phyloP scores from a whole-genome alignment of 352 stramenopile species.

The Bremia lactucae region DNA sequence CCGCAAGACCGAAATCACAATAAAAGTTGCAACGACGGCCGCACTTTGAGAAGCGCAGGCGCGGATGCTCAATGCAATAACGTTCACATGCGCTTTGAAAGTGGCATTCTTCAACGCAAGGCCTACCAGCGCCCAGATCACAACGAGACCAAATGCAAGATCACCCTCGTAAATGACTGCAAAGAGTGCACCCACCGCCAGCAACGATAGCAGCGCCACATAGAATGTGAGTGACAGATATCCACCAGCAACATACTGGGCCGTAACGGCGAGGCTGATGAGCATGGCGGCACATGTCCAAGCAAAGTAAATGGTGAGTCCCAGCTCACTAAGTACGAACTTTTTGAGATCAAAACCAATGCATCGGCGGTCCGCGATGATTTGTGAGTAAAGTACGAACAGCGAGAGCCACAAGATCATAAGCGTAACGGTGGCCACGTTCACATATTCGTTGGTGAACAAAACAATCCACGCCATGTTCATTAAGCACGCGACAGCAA shows the following conservation, averaged over 20 bases:
- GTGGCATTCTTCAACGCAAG: conserved; percentile 43
- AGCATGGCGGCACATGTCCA: conserved; percentile 62
- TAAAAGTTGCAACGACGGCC: conserved; percentile 45
- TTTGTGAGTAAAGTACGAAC: conserved; percentile 41
- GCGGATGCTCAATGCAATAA: conserved; percentile 51
- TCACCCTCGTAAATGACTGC: conserved; percentile 48
- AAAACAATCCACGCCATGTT: conserved; percentile 66
- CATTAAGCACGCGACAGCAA: conserved; percentile 48
- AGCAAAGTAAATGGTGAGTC: conserved; percentile 57
- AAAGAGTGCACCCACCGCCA: conserved; percentile 43
- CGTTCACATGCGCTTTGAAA: conserved; percentile 28
- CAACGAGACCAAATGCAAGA: conserved; percentile 47
- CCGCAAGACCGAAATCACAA: conserved; percentile 35
- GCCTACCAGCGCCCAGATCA: conserved; percentile 50
- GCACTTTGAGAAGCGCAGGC: conserved; percentile 48
- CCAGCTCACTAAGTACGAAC: conserved; percentile 50
- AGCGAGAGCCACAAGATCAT: conserved; percentile 54
- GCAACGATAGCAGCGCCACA: conserved; percentile 39
- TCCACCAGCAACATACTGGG: conserved; percentile 33
- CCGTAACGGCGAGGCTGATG: conserved; percentile 55
- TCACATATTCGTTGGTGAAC: conserved; percentile 58
- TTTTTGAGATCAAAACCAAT: conserved; percentile 33
- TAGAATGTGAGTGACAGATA: conserved; percentile 51
- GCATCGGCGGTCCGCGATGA: conserved; percentile 32
- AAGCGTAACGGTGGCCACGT: conserved; percentile 41